phyloP scores from a whole-genome alignment of 495 filamentous ascomycete genomes.

The Podospora anserina region DNA sequence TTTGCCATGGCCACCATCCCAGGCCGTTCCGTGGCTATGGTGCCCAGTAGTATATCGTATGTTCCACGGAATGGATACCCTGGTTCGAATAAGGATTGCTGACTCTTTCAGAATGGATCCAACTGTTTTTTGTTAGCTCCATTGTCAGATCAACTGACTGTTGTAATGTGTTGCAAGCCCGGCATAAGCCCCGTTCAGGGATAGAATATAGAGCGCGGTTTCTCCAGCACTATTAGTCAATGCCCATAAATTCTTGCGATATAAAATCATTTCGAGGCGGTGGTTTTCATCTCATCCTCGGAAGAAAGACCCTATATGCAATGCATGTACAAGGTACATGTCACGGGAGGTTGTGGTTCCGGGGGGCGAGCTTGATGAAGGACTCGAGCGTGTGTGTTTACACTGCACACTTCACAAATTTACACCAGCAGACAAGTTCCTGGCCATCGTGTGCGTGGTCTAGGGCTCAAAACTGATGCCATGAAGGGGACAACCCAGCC shows the following conservation, averaged over 20 bases:
- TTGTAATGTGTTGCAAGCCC: neutral
- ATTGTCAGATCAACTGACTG: neutral
- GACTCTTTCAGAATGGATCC: neutral
- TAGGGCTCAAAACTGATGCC: neutral
- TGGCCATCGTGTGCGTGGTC: neutral
- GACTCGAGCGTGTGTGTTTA: neutral
- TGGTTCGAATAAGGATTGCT: neutral
- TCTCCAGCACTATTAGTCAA: neutral
- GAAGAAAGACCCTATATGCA: neutral
- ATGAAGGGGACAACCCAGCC: neutral
- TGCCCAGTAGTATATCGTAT: neutral
- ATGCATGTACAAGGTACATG: neutral
- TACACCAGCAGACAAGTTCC: neutral
- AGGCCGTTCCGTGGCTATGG: neutral
- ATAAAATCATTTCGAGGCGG: neutral
- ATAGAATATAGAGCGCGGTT: neutral
- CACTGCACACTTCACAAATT: neutral
- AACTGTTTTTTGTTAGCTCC: neutral
- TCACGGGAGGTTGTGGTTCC: neutral
- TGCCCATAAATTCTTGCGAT: neutral
- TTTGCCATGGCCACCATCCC: neutral
- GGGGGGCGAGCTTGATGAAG: neutral
- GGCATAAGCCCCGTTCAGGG: neutral
- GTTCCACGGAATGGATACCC: neutral
- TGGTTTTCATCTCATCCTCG: neutral